A percentile compares a stretch with the other conserved stretches of the same genome.
Conservation (phyloP, 2,329 filamentous ascomycete genomes). For the Trichophyton simii region DNA sequence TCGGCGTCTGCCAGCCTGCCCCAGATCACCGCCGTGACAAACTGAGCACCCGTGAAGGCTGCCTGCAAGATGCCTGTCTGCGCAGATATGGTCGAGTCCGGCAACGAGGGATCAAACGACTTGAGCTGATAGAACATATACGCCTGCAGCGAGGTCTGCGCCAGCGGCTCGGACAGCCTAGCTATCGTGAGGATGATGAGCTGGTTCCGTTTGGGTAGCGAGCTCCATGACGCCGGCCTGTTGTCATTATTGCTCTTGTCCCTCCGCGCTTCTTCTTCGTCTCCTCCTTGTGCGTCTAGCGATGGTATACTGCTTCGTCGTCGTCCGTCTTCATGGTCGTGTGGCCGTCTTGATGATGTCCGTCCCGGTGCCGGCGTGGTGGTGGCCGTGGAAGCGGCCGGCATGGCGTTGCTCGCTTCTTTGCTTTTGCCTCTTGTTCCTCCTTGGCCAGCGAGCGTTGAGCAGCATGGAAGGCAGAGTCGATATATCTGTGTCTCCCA, state of each 20-base stretch:
- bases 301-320: not conserved
- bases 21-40: slow-evolving; percentile 72
- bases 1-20: slow-evolving; percentile 56
- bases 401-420: too few species aligned
- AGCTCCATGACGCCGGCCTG: slow-evolving; percentile 52
- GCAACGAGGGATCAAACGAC: slow-evolving; percentile 52
- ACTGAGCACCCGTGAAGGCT: slow-evolving; percentile 70
- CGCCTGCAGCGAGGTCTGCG: slow-evolving; percentile 62
- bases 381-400: too few species aligned
- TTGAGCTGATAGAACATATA: slow-evolving; percentile 86
- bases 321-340: not conserved
- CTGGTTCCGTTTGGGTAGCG: slow-evolving; percentile 65
- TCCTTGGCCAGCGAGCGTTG: too few species aligned
- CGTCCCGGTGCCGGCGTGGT: not conserved
- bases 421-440: too few species aligned
- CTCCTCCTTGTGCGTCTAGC: not conserved
- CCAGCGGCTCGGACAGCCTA: slow-evolving; percentile 68
- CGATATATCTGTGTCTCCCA: too few species aligned
- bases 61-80: slow-evolving; percentile 69
- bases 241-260: slow-evolving; percentile 15
- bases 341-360: not conserved
- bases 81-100: slow-evolving; percentile 54
- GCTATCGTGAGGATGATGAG: slow-evolving; percentile 65
- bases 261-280: slow-evolving; percentile 3
- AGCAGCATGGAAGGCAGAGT: too few species aligned